phyloP scores from a whole-genome alignment of 331 rosid species.

The Erythrophleum ivorense region DNA sequence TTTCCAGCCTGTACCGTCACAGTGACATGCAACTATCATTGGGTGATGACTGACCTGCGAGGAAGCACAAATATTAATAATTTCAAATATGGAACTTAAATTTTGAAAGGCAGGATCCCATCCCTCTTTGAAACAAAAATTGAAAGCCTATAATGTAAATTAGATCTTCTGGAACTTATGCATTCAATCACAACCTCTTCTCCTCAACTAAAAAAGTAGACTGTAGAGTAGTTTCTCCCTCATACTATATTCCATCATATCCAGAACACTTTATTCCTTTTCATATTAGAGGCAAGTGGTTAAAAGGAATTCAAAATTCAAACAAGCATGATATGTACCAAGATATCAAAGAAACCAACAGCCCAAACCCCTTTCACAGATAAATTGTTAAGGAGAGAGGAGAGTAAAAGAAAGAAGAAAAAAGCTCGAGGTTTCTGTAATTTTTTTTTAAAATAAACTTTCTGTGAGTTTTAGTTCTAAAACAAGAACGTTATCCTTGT shows the following conservation, averaged over 20 bases:
- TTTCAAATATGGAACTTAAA: constrained; percentile 8
- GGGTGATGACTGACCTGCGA: constrained; percentile 99
- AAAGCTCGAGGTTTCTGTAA: not conserved
- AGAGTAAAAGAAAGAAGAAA: constrained; percentile 3
- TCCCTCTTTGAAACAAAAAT: not conserved
- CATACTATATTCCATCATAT: constrained; percentile 1
- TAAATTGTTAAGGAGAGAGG: constrained; percentile 15
- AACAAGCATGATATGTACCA: not conserved
- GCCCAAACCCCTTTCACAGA: not conserved
- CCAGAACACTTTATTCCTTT: constrained; percentile 11
- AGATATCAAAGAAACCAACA: constrained; percentile 8
- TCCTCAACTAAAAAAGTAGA: not conserved
- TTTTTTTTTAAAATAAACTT: not conserved
- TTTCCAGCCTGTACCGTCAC: constrained; percentile 97
- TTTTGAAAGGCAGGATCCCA: not conserved
- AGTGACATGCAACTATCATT: constrained; percentile 95
- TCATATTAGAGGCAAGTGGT: constrained; percentile 4
- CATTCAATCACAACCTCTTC: constrained; percentile 3
- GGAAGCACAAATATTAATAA: constrained; percentile 43
- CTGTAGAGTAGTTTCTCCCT: constrained; percentile 19
- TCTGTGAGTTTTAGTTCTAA: not conserved
- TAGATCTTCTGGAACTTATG: constrained; percentile 3
- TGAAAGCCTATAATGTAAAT: constrained; percentile 13
- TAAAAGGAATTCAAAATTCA: constrained; percentile 23
- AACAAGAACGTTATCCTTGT: not conserved